Base-by-base conservation (phyloP, 768 basidiomycete genomes). In the Tricholoma terreum region DNA sequence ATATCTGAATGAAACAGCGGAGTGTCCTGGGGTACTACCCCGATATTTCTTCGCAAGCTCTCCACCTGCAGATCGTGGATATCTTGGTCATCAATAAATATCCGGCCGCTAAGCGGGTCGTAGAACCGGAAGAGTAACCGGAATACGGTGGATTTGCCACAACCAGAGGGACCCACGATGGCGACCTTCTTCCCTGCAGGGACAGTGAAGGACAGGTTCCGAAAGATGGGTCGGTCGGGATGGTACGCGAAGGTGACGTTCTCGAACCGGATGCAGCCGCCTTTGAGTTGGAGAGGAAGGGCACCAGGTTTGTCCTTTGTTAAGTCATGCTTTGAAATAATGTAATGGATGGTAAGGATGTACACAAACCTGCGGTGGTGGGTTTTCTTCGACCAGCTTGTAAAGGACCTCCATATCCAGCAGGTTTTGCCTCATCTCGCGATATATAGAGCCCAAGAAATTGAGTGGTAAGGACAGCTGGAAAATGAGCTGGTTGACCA, bases 401-500 rank as follows among this genome's bases (percentile, higher is more conserved):
- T 94, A 94, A 51, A 99, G 75, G 1, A 92, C 85, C 58, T 98
- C 96, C 95, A 99, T 98, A 70, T 99, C 97, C 48, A 99, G 81
- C 40, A 99, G 74, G 68, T 94, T 96, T 68, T 99, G 97, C 40
- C 94, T 80, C 73, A 98, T 84, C 69, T 99, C 97, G 49, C 97
- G 92, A 67, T 99, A 99, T 52, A 99, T 95, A 1, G 94, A 92
- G 1, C 93, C 97, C 58, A 99, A 76, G 75, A 99, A 99, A 73
- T 98, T 98, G 59, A 99, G 84, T 3, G 97, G 97, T 31, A 98
- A 75, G 0, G 94, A 97, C 0, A 99, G 77, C 67, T 99, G 97
- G 78, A 99, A 99, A 33, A 98, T 94, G 22, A 99, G 81, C 68
- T 98, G 96, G 71, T 99, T 99, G 64, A 97, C 90, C 96, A 99